Base-by-base conservation (phyloP, 768 basidiomycete genomes). In the Hortiboletus flavorubellus region DNA sequence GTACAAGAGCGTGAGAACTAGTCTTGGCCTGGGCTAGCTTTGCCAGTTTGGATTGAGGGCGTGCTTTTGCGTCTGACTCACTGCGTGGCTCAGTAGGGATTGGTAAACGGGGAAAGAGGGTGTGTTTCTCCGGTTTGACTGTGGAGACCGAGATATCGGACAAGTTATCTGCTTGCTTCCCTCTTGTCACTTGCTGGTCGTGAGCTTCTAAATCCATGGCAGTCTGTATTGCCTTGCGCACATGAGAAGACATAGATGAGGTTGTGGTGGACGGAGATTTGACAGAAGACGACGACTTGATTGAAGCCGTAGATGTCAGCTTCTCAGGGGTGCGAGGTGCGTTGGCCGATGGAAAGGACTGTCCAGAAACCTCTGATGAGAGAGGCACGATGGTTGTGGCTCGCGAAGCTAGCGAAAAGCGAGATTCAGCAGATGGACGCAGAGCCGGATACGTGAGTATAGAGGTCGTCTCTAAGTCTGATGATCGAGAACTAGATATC, bases 361-460 rank as follows among this genome's bases (percentile, higher is more conserved):
- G 51, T 10, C 51, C 66, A 31, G 68, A 70, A 8, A 53, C 37
- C 53, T 63, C 63, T 21, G 66, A 63, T 11, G 30, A 44, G 5
- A 15, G 46, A 31, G 59, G 31, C 42, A 47, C 62, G 37, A 44
- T 21, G 12, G 59, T 64, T 16, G 69, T 64, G 38, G 59, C 55
- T 31, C 56, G 67, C 2, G 72, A 68, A 51, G 60, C 64, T 11
- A 68, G 46, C 39, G 71, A 73, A 46, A 72, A 56, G 31, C 71
- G 64, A 18, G 88, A 90, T 46, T 80, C 77, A 3, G 82, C 67
- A 29, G 85, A 78, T n/a, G 88, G 89, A 16, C 89, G 84, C 56
- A 90, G 75, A 16, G 65, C 77, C 23, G 88, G 85, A 64, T 85
- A 91, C 1, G 89, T 90, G 61, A 84, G 80, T n/a, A 87, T 76